Percentiles rank a stretch among this genome's conserved stretches.
Conservation (phyloP, 495 filamentous ascomycete species). For the Xylona heveae region DNA sequence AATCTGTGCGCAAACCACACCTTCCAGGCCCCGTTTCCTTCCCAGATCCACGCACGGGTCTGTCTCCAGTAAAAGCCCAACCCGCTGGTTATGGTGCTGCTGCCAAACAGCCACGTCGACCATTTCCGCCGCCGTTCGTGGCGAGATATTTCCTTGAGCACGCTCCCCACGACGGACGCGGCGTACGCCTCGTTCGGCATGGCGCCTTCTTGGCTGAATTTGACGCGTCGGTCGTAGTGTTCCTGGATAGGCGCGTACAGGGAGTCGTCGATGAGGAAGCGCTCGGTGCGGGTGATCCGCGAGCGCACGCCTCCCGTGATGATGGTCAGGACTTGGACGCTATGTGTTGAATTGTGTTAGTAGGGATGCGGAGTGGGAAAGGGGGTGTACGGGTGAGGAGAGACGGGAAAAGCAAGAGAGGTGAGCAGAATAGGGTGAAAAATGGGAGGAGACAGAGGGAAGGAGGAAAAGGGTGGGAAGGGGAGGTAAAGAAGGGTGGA, state of each 20-base stretch:
- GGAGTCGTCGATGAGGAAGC: constrained; percentile 10
- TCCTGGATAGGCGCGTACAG: constrained; percentile 13
- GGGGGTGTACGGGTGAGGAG: too few species aligned
- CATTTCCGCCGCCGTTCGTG: too few species aligned
- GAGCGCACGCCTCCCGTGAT: constrained; percentile 19
- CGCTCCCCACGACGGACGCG: constrained; percentile 10
- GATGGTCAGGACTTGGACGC: constrained; percentile 16
- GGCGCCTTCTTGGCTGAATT: constrained; percentile 13
- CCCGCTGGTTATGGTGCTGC: too few species aligned
- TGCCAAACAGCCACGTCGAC: too few species aligned
- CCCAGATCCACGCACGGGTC: constrained; percentile 17
- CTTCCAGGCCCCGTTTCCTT: constrained; percentile 14
- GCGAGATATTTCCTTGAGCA: constrained; percentile 9
- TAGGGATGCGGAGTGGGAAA: neutral
- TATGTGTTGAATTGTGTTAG: neutral
- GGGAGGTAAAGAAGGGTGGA: neutral
- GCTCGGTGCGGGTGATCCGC: constrained; percentile 13
- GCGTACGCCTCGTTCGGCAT: constrained; percentile 16
- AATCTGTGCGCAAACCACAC: constrained; percentile 15
- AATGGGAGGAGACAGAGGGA: neutral
- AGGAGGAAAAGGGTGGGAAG: neutral
- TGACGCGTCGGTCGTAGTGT: constrained; percentile 13
- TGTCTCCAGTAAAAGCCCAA: too few species aligned
- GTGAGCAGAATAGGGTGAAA: constrained; percentile 23
- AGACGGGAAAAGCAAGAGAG: too few species aligned